These are phyloP conservation scores for California macrophylla DNA, from an alignment of 441 rosid genomes.

Conservation along the genomic window DNA sequence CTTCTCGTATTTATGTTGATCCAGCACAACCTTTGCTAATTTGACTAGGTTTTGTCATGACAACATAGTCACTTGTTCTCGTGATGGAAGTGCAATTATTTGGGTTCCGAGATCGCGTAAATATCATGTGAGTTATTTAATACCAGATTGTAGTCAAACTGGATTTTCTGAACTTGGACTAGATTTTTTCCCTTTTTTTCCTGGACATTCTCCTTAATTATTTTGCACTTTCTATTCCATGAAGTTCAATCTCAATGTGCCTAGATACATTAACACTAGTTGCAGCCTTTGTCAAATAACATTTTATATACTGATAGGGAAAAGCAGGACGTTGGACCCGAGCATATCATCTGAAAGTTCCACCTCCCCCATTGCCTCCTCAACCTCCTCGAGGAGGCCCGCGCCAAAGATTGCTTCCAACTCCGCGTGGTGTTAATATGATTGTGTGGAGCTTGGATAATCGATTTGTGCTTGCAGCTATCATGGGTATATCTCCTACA, in stretches of 20 bases:
- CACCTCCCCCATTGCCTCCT: conserved; percentile 96
- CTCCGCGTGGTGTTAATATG: conserved; percentile 99
- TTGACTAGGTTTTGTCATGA: conserved; percentile 79
- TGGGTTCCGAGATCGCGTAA: conserved; percentile 92
- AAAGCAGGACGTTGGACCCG: conserved; percentile 85
- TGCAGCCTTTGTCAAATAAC: conserved; percentile 15
- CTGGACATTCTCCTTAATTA: conserved; percentile 2
- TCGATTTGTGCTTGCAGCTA: conserved; percentile 99
- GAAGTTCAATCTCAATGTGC: conserved; percentile 17
- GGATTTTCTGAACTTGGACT: conserved; percentile 14
- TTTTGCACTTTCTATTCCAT: conserved; percentile 18
- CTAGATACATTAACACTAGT: not conserved
- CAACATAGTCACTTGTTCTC: conserved; percentile 96
- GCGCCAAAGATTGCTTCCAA: conserved; percentile 92
- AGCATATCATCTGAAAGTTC: conserved; percentile 93
- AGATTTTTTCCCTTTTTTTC: conserved; percentile 17
- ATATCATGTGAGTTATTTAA: conserved; percentile 54
- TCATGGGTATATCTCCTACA: conserved; percentile 64
- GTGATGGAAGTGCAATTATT: conserved; percentile 99
- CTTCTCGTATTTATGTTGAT: conserved; percentile 16
- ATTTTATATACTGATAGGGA: conserved; percentile 40
- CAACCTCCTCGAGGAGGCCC: conserved; percentile 99
- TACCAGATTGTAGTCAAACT: conserved; percentile 7
- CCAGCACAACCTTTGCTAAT: conserved; percentile 12
- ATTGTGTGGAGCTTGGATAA: conserved; percentile 96